Percentiles rank a stretch among this genome's conserved stretches.
phyloP scores from a whole-genome alignment of 805 yeast genomes.

The Vanderwaltozyma yarrowii region DNA sequence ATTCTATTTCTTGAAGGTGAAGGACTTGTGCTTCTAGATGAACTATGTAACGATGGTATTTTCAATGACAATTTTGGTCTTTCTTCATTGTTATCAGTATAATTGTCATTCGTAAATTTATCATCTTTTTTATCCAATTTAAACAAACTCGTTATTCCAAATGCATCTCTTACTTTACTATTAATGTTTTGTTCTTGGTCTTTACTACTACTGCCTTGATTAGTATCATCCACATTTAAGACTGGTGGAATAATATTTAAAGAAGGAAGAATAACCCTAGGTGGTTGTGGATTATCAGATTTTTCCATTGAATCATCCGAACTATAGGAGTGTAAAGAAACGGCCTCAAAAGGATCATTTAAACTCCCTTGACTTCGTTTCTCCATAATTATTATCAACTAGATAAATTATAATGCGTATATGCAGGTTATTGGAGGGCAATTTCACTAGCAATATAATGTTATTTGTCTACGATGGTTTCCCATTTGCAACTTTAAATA shows the following conservation, averaged over 20 bases:
- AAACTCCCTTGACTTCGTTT: background rate
- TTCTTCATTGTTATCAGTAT: background rate
- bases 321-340: background rate
- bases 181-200: background rate
- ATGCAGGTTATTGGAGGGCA: too few relatives aligned
- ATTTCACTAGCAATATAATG: too few relatives aligned
- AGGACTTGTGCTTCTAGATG: background rate
- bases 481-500: too few relatives aligned
- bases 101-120: too few relatives aligned
- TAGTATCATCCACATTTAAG: constrained; percentile 1
- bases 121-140: background rate
- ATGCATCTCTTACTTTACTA: background rate
- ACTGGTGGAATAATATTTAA: constrained; percentile 15
- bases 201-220: constrained; percentile 2
- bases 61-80: background rate
- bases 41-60: constrained; percentile 1
- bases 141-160: background rate
- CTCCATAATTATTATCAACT: too few relatives aligned
- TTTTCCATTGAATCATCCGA: too few relatives aligned
- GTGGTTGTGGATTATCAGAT: constrained; percentile 1
- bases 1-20: background rate
- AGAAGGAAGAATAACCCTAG: constrained; percentile 10
- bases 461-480: too few relatives aligned
- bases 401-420: too few relatives aligned
- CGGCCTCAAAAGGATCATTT: background rate